Evolutionary conservation across 352 stramenopile species (phyloP).

Genomic region (Phytophthora hybrid): DNA sequence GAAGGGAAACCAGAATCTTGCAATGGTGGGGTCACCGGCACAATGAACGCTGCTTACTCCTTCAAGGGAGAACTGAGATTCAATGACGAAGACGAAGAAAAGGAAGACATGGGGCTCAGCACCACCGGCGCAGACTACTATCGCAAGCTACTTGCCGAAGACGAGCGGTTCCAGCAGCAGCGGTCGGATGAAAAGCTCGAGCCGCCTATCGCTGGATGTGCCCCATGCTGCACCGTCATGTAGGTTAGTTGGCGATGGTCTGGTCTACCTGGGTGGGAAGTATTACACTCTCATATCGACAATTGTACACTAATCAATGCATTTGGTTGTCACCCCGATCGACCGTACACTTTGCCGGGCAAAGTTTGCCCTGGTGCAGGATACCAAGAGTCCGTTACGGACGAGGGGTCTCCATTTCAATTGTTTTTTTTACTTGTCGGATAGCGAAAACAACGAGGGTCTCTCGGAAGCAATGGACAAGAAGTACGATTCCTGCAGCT

Average conservation of each 20-base stretch:
- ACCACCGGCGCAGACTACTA: slow-evolving; percentile 60
- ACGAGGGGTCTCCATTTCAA: slow-evolving; percentile 17
- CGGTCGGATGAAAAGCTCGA: slow-evolving; percentile 39
- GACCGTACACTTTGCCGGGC: too few species aligned
- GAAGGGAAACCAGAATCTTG: slow-evolving; percentile 40
- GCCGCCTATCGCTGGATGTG: slow-evolving; percentile 51
- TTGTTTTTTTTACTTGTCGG: background rate
- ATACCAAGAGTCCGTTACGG: slow-evolving; percentile 11
- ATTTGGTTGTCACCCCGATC: background rate
- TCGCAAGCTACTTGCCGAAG: slow-evolving; percentile 49
- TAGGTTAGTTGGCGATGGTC: slow-evolving; percentile 5
- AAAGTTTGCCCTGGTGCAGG: too few species aligned
- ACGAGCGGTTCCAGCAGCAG: slow-evolving; percentile 46
- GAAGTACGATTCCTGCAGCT: slow-evolving; percentile 65
- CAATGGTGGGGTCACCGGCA: slow-evolving; percentile 10
- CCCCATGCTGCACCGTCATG: slow-evolving; percentile 68
- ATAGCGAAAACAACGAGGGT: background rate
- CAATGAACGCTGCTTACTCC: slow-evolving; percentile 25
- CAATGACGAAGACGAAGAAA: slow-evolving; percentile 44
- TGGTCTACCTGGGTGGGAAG: background rate
- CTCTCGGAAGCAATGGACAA: slow-evolving; percentile 41
- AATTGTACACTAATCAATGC: slow-evolving; percentile 20
- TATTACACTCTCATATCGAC: background rate
- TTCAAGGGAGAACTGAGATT: slow-evolving; percentile 77
- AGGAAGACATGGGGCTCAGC: slow-evolving; percentile 41